Evolutionary conservation across 2,329 filamentous ascomycete species (phyloP), one percentile per base, ranked within the genome.

Genomic region (Helminthosporium solani): DNA sequence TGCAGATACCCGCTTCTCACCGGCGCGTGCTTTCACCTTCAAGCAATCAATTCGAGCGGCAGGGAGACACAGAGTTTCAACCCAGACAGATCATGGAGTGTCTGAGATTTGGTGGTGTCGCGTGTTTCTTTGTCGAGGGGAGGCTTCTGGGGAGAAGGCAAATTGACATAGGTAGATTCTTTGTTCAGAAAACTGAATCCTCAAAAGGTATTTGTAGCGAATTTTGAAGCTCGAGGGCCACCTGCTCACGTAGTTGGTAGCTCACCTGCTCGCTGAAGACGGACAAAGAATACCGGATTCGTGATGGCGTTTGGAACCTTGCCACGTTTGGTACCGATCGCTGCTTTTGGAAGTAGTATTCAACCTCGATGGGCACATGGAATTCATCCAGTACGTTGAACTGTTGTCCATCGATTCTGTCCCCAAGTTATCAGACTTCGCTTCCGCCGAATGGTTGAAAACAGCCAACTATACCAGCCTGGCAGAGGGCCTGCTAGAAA

Each of bases 271-370:
- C 53, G 61, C 66, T 68, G 62, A 68, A 64, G 60, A 65, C 66
- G 67, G 67, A 71, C 67, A 71, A 71, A 69, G 67, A 53, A 56
- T 52, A 55, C 66, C 64, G 67, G 63, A 68, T 69, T 53, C 60
- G 66, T 68, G 52, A 56, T 60, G 56, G 58, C 51, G 57, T 62
- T 54, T 52, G 50, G 53, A 58, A 52, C 56, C 43, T 63, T 64
- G 56, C 64, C 61, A 61, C 62, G 55, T 61, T 49, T 44, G 58
- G 58, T 54, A 59, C 40, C 47, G 48, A 47, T 44, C 53, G 62
- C 66, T 68, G 66, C 55, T 70, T 71, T 67, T 64, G 62, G 61
- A 55, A 42, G 40, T 53, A 45, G 48, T 28, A 50, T 50, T 43
- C 50, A 41, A 47, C 42, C 47, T 50, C 49, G 52, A 44, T 49